A percentile compares a stretch with the other conserved stretches of the same genome.
Evolutionary conservation across 2,329 filamentous ascomycete genomes (phyloP).

Genomic region (Colletotrichum sidae): DNA sequence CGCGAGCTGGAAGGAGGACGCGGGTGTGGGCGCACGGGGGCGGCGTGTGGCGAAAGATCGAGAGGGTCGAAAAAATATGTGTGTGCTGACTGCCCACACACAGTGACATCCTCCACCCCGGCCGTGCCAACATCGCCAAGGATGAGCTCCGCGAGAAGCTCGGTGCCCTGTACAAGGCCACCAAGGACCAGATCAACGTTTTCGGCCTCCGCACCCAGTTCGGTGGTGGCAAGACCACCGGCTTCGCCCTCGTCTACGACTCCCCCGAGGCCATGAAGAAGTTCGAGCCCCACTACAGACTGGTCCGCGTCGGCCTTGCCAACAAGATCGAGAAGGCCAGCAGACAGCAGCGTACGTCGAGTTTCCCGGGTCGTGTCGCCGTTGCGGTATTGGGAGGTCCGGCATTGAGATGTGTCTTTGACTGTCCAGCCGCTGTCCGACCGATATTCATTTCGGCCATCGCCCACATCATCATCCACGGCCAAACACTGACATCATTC

Average conservation of each 20-base stretch:
- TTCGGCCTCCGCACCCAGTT: conserved; percentile 99
- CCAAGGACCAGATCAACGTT: conserved; percentile 96
- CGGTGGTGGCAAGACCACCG: conserved; percentile 99
- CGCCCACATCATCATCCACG: not conserved
- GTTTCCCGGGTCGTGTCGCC: conserved; percentile 3
- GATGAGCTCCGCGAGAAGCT: conserved; percentile 97
- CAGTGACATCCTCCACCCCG: conserved; percentile 99
- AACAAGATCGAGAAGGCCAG: conserved; percentile 96
- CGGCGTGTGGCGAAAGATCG: not conserved
- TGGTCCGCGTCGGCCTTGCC: conserved; percentile 92
- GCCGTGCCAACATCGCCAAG: conserved; percentile 98
- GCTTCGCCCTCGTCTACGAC: conserved; percentile 99
- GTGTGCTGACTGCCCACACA: conserved; percentile 33
- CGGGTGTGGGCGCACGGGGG: not conserved
- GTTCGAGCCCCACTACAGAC: conserved; percentile 98
- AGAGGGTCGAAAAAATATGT: not conserved
- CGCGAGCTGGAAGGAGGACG: not conserved
- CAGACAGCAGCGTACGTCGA: conserved; percentile 96
- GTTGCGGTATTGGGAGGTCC: not conserved
- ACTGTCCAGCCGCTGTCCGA: conserved; percentile 20
- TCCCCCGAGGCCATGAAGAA: conserved; percentile 99
- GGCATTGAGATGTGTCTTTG: conserved; percentile 1
- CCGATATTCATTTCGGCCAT: conserved; percentile 29
- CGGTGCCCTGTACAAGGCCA: conserved; percentile 95
- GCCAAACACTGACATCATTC: conserved; percentile 39